Percentiles rank a stretch among this genome's conserved stretches.
These are phyloP conservation scores for Pharnaceum exiguum DNA, from an alignment of 148 eudicot species.

Conservation along the genomic window DNA sequence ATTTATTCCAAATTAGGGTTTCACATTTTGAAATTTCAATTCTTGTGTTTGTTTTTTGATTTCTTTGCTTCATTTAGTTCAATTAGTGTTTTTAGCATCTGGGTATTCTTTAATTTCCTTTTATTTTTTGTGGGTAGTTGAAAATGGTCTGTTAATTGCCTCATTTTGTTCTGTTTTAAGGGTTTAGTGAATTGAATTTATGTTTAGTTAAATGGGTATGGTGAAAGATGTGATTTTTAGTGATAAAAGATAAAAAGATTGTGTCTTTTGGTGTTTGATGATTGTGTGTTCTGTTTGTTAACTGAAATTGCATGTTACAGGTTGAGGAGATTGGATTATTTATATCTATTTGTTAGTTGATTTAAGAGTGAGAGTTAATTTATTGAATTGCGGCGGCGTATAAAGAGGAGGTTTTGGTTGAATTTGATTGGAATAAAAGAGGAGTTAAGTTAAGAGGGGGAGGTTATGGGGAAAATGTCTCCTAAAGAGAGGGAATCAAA, in stretches of 20 bases:
- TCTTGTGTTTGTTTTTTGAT: not conserved
- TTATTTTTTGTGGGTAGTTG: not conserved
- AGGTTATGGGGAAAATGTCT: conserved; percentile 71
- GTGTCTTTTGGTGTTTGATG: not conserved
- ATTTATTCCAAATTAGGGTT: not conserved
- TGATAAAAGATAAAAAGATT: not conserved
- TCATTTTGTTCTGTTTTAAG: not conserved
- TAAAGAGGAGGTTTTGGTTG: conserved; percentile 2
- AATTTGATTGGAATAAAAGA: conserved; percentile 12
- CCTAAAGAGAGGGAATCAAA: conserved; percentile 49
- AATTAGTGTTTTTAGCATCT: not conserved
- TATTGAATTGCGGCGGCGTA: not conserved
- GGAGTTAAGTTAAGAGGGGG: not conserved
- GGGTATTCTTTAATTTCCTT: not conserved
- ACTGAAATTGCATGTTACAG: conserved; percentile 12
- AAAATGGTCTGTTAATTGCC: not conserved
- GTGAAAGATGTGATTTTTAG: not conserved
- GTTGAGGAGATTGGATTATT: conserved; percentile 1
- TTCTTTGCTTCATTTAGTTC: not conserved
- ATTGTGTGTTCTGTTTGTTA: not conserved
- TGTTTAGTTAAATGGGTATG: no score
- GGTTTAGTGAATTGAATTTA: no score
- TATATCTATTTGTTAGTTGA: not conserved
- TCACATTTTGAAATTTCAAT: not conserved
- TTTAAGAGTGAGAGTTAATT: conserved; percentile 2